A percentile compares a stretch with the other conserved stretches of the same genome.
These are phyloP conservation scores for Ormosia semicastrata DNA, from an alignment of 306 rosid species.

Conservation along the genomic window DNA sequence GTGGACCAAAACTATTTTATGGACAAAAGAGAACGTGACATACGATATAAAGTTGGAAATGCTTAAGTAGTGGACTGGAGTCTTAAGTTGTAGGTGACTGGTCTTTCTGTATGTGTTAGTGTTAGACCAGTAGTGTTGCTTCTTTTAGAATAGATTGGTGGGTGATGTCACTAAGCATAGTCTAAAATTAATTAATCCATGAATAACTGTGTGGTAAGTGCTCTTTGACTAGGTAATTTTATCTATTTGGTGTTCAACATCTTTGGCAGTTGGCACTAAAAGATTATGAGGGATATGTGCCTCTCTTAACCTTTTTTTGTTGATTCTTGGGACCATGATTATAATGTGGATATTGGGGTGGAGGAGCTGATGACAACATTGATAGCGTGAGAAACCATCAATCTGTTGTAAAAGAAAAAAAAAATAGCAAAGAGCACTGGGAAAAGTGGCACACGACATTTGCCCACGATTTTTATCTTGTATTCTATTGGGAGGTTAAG, in stretches of 20 bases:
- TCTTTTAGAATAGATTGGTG: conserved; percentile 29
- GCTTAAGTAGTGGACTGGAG: conserved; percentile 32
- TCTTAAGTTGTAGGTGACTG: conserved; percentile 21
- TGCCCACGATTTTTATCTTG: neutral
- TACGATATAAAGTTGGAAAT: conserved; percentile 27
- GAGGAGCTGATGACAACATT: conserved; percentile 44
- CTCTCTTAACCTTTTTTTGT: conserved; percentile 21
- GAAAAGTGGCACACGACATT: conserved; percentile 30
- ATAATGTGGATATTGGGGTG: conserved; percentile 29
- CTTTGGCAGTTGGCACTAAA: conserved; percentile 26
- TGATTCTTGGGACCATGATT: conserved; percentile 45
- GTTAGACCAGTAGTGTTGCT: neutral
- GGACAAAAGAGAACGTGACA: conserved; percentile 26
- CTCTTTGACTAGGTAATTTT: conserved; percentile 44
- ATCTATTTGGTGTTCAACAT: conserved; percentile 24
- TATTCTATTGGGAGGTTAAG: neutral
- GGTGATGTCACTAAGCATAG: conserved; percentile 29
- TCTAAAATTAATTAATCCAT: conserved; percentile 22
- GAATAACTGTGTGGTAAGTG: conserved; percentile 36
- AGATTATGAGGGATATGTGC: conserved; percentile 21
- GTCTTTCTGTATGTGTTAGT: conserved; percentile 3
- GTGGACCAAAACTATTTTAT: conserved; percentile 28
- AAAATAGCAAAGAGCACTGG: conserved; percentile 15
- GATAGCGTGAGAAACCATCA: conserved; percentile 47
- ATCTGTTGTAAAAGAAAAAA: conserved; percentile 2